Evolutionary conservation across 257 asterid species (phyloP), one percentile per base, ranked within the genome.

Genomic region (Linaria vulgaris): DNA sequence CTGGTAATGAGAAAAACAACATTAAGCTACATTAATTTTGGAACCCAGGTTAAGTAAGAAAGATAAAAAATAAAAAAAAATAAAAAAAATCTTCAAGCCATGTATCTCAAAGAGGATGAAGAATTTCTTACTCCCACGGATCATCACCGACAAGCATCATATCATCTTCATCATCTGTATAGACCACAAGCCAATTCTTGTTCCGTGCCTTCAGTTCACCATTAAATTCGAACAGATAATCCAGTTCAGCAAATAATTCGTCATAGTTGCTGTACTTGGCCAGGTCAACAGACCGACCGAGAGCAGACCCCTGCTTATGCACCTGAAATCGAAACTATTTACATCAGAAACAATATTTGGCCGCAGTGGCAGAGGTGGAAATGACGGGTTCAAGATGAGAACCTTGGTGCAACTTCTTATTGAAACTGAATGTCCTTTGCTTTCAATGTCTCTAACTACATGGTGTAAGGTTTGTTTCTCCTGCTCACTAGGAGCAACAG

Each of bases 101-200:
- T 57, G 37, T 27, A 2, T 30, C 20, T 12, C 14, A n/a, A 22
- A 63, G 39, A 12, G 15, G 44, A 15, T 31, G 56, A 52, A 23
- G 21, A 60, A 58, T 51, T 64, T 46, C 95, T 82, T 86, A 94
- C 99, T 76, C 95, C 99, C 99, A 94, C 9, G 99, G 99, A 74
- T 94, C 99, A 74, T 94, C 99, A 58, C 99, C 99, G 12, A 94
- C 99, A n/a, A 94, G 99, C 99, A 94, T 94, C 99, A 90, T 94
- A 71, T 94, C 99, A 67, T 88, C 97, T 83, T 94, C 99, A 61
- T 94, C 90, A 64, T 94, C 99, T 16, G 96, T 90, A 69, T 87
- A 94, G 50, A 94, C 96, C 41, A 94, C 86, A 44, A 90, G 77
- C 99, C 99, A 94, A 68, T 78, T 84, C 88, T 79, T 94, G 72